Conservation (phyloP, 139 green algal genomes). For the Tetradesmus lagerheimii region DNA sequence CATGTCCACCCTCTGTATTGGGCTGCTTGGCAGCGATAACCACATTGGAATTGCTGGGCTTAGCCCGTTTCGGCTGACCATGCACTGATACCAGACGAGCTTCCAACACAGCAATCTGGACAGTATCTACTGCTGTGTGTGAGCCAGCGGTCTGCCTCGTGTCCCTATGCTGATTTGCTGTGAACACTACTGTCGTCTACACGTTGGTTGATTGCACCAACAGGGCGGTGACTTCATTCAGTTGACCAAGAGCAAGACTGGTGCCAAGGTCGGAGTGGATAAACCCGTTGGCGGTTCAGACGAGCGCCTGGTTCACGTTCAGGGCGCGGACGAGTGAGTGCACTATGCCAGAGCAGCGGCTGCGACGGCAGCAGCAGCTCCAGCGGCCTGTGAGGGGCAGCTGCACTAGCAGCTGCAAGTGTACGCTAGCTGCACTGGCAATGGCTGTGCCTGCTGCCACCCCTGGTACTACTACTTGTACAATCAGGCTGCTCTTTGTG, state of each 20-base stretch:
- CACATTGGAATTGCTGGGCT: too few relatives aligned
- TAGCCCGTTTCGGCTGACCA: too few relatives aligned
- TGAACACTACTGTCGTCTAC: too few relatives aligned
- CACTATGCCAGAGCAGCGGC: background rate
- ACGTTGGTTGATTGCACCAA: too few relatives aligned
- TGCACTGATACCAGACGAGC: background rate
- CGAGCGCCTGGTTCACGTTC: constrained; percentile 44
- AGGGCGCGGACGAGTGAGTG: constrained; percentile 40
- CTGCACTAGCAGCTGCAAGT: background rate
- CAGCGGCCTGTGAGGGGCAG: background rate
- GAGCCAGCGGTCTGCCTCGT: background rate
- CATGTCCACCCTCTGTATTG: too few relatives aligned
- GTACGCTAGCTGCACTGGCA: background rate
- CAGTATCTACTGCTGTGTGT: background rate
- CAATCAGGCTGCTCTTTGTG: background rate
- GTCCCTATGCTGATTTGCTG: background rate
- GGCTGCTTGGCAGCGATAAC: too few relatives aligned
- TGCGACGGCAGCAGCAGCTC: background rate
- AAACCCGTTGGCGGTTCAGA: constrained; percentile 17
- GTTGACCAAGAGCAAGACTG: constrained; percentile 8
- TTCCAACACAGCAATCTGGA: background rate
- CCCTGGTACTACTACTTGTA: too few relatives aligned
- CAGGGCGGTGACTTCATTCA: constrained; percentile 51
- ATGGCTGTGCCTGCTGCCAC: background rate
- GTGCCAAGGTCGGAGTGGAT: constrained; percentile 42